A percentile compares a stretch with the other conserved stretches of the same genome.
Evolutionary conservation across 192 early-diverging fungal species (phyloP).

Genomic region (Podila epigama): DNA sequence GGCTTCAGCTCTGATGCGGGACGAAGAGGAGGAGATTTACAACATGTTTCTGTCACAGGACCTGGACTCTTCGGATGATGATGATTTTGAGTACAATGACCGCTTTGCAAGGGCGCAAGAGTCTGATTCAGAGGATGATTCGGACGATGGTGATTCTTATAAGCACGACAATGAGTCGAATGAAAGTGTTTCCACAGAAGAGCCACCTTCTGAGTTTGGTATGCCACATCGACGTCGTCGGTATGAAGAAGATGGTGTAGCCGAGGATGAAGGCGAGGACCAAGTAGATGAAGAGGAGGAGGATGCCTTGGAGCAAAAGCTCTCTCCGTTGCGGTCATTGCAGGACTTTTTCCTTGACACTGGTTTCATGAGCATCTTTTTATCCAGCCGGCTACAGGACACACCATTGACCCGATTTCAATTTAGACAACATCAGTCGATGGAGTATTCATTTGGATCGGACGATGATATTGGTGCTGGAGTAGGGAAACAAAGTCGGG

Average conservation of each 20-base stretch:
- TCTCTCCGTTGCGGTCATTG: constrained; percentile 6
- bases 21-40: constrained; percentile 37
- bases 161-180: not conserved
- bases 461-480: not conserved
- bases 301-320: not conserved
- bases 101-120: not conserved
- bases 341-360: constrained; percentile 48
- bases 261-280: constrained; percentile 1
- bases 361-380: constrained; percentile 43
- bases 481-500: constrained; percentile 1
- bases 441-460: not conserved
- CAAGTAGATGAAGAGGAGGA: constrained; percentile 16
- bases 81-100: not conserved
- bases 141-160: not conserved
- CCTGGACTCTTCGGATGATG: constrained; percentile 21
- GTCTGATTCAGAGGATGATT: not conserved
- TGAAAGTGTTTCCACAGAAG: too few relatives aligned
- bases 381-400: constrained; percentile 36
- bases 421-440: constrained; percentile 7
- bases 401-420: constrained; percentile 34
- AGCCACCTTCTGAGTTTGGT: not conserved
- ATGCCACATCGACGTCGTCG: not conserved
- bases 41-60: constrained; percentile 32
- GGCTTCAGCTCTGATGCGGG: constrained; percentile 6
- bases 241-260: constrained; percentile 26